Evolutionary conservation across 495 filamentous ascomycete genomes (phyloP).

Genomic region (Aspergillus olivimuriae): DNA sequence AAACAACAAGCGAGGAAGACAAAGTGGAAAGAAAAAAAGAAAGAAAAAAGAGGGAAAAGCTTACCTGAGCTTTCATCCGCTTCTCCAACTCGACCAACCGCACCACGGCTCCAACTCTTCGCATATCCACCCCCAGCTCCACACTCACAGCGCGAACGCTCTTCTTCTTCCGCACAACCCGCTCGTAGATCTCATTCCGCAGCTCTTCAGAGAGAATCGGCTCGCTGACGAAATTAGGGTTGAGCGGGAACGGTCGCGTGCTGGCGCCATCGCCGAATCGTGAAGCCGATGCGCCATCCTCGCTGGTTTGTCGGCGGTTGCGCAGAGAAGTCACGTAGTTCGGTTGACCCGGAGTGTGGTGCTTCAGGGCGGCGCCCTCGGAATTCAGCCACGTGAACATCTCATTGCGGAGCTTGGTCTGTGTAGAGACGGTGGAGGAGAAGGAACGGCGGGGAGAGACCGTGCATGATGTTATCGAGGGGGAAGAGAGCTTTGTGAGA

Average conservation of each 20-base stretch:
- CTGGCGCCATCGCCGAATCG: conserved; percentile 11
- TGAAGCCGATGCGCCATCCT: too few relatives aligned
- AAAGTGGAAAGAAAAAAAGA: conserved; percentile 8
- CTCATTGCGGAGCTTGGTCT: conserved; percentile 44
- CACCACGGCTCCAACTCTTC: conserved; percentile 82
- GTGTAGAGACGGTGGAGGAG: conserved; percentile 36
- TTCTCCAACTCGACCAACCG: conserved; percentile 84
- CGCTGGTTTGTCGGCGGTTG: too few relatives aligned
- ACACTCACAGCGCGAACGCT: conserved; percentile 75
- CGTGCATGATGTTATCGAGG: conserved; percentile 11
- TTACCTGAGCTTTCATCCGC: conserved; percentile 65
- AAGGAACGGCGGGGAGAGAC: conserved; percentile 33
- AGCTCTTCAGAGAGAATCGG: conserved; percentile 70
- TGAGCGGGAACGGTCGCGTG: conserved; percentile 64
- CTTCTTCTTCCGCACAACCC: conserved; percentile 56
- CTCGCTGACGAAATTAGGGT: conserved; percentile 63
- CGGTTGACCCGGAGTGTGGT: conserved; percentile 51
- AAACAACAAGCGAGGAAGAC: too few relatives aligned
- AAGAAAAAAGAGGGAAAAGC: conserved; percentile 25
- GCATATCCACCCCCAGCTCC: conserved; percentile 71
- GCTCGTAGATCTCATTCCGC: conserved; percentile 66
- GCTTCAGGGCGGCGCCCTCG: conserved; percentile 48
- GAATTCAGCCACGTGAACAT: conserved; percentile 66
- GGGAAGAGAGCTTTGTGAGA: conserved; percentile 8
- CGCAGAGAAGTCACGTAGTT: conserved; percentile 57